These are phyloP conservation scores for Olyra latifolia DNA, from an alignment of 176 grass and related monocot species.

Conservation along the genomic window DNA sequence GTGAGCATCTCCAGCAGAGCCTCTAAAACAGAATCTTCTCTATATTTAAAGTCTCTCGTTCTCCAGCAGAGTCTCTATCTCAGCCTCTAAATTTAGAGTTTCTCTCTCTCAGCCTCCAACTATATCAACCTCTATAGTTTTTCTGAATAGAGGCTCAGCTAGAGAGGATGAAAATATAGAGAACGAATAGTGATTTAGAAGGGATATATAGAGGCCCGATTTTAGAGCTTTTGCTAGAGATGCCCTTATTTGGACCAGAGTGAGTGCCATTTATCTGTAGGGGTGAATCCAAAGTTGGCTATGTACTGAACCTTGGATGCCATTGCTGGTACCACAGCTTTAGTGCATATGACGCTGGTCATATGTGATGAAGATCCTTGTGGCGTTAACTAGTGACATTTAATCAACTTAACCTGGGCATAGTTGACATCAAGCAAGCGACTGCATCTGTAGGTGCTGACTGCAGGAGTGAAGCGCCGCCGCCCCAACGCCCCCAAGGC, in stretches of 20 bases:
- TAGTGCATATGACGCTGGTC: neutral
- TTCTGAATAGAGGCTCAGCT: too few relatives aligned
- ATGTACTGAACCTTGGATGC: neutral
- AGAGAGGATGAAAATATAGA: too few relatives aligned
- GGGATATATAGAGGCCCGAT: too few relatives aligned
- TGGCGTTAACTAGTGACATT: neutral
- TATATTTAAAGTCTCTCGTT: too few relatives aligned
- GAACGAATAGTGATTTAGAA: too few relatives aligned
- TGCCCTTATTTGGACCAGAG: neutral
- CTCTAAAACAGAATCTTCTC: too few relatives aligned
- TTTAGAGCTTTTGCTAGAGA: too few relatives aligned
- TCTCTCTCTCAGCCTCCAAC: too few relatives aligned
- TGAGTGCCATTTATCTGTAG: neutral
- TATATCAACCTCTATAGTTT: too few relatives aligned
- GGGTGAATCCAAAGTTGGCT: neutral
- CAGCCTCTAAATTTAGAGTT: too few relatives aligned
- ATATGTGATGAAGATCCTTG: neutral
- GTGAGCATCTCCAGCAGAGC: too few relatives aligned
- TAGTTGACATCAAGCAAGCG: neutral
- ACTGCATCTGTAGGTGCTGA: neutral
- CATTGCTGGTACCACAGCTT: neutral
- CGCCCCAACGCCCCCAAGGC: neutral
- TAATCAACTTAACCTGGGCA: neutral
- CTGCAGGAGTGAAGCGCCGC: neutral
- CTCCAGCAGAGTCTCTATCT: too few relatives aligned